Evolutionary conservation across 2,329 filamentous ascomycete species (phyloP), one percentile per base, ranked within the genome.

Genomic region (Sporothrix pallida): DNA sequence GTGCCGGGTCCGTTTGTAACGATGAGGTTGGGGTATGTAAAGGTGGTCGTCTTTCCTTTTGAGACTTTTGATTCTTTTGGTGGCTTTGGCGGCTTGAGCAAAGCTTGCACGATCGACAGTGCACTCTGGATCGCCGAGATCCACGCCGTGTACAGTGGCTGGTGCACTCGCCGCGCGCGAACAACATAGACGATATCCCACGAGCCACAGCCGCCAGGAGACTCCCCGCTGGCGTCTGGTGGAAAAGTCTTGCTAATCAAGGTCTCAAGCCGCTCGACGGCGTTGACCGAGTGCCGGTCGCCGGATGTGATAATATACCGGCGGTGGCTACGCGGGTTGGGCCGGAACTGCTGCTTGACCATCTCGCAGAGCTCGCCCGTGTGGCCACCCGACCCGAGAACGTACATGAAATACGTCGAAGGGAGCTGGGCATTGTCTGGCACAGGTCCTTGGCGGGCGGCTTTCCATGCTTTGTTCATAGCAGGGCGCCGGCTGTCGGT

Each of bases 281-380:
- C 88, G 20, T 87, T 83, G 0, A 88, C 86, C 17, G 93, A 96
- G 80, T 93, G 89, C 9, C 80, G 82, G 79, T 99, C 96, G 0
- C 92, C 94, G 1, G 88, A 90, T 76, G 91, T 92, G 72, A 97
- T 86, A 26, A 97, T 83, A 81, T 97, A 99, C 42, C 93, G 95
- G 37, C 96, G 89, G 78, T 93, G 91, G 83, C 91, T 83, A 79
- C 82, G 80, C 72, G 80, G 62, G 76, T 85, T 86, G 54, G 83
- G 82, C 74, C 84, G 85, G 79, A 87, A 88, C 77, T 87, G 88
- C 77, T 86, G 84, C 73, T 86, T 84, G 78, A 99, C 89, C 84
- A 98, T 92, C 79, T 92, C 90, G 76, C 97, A 86, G 92, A 99
- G 97, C 82, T 99, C 96, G 67, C 94, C 91, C 0, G 96, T 98